phyloP scores from a whole-genome alignment of 2,329 filamentous ascomycete genomes.

The Phialemonium atrogriseum region DNA sequence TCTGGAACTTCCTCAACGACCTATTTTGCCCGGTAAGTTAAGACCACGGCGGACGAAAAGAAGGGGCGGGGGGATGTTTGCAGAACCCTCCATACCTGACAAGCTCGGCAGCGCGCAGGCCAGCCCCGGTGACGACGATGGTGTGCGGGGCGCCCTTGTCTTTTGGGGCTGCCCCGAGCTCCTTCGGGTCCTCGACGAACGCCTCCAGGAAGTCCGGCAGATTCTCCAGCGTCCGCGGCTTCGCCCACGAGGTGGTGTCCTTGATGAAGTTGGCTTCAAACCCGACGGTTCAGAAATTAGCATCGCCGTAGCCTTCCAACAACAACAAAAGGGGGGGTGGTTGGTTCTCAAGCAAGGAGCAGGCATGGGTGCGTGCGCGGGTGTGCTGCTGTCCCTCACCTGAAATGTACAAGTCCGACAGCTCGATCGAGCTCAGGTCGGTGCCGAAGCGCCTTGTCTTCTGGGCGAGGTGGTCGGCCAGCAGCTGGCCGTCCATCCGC shows the following conservation, averaged over 20 bases:
- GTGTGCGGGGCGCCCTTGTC: constrained; percentile 73
- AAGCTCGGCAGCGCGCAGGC: constrained; percentile 77
- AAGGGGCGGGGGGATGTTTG: background rate
- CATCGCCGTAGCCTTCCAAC: too few relatives aligned
- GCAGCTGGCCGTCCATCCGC: constrained; percentile 71
- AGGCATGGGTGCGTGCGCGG: too few relatives aligned
- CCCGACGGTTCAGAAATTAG: constrained; percentile 3
- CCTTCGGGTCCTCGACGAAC: constrained; percentile 46
- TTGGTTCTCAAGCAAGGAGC: too few relatives aligned
- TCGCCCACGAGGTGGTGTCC: constrained; percentile 70
- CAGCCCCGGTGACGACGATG: constrained; percentile 77
- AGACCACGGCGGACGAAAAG: background rate
- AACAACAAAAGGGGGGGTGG: too few relatives aligned
- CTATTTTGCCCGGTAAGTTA: constrained; percentile 27
- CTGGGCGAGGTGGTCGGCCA: constrained; percentile 81
- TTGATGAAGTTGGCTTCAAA: constrained; percentile 59
- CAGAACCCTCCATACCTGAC: constrained; percentile 61
- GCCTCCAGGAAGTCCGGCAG: constrained; percentile 72
- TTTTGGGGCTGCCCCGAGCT: constrained; percentile 56
- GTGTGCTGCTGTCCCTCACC: too few relatives aligned
- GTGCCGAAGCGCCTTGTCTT: constrained; percentile 69
- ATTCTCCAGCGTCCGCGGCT: constrained; percentile 59
- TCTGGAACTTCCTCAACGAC: constrained; percentile 68
- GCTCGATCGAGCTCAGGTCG: constrained; percentile 74
- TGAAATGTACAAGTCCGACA: constrained; percentile 73